Evolutionary conservation across 257 asterid genomes (phyloP), one percentile per base, ranked within the genome.

Genomic region (Cordia subcordata): DNA sequence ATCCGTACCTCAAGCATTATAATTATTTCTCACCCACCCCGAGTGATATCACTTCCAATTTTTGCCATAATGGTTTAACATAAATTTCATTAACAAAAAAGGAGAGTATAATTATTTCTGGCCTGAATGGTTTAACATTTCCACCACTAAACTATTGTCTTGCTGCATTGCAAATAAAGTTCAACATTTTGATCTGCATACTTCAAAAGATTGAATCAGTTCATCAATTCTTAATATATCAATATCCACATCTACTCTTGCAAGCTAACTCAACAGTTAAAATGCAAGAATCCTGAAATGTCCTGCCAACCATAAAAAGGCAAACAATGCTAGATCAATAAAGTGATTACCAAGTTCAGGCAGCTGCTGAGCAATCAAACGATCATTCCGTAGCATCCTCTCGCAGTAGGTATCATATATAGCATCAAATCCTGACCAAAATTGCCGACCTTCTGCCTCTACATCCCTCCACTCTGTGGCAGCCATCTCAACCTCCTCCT

Each of bases 381-480:
- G 94, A 60, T 88, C 95, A 47, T 78, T 84, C 63, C 72, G 64
- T 58, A 86, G 94, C 99, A 92, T 88, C 50, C 84, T 79, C 44
- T 86, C 91, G 18, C 83, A 75, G 77, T 88, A 92, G 11, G 73
- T 75, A 62, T 81, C 96, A 64, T 92, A 88, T 20, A 92, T 84
- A 44, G 96, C 91, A 83, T 86, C 94, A 63, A 88, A 86, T 52
- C 89, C 91, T 4, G 91, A 92, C 96, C 95, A 88, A 70, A 88
- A 88, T 61, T 83, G 96, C 19, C 88, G 66, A 32, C 94, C 91
- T 74, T 81, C 91, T 3, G 87, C 94, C 69, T 88, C 96, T 5
- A 86, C 88, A 27, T 84, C 97, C 73, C 95, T 88, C 96, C 96
- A 86, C 72, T 92, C 95, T 16, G 76, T 81, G 33, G 85, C 79